These are phyloP conservation scores for Mangifera indica DNA, from an alignment of 345 rosid species.

Conservation along the genomic window DNA sequence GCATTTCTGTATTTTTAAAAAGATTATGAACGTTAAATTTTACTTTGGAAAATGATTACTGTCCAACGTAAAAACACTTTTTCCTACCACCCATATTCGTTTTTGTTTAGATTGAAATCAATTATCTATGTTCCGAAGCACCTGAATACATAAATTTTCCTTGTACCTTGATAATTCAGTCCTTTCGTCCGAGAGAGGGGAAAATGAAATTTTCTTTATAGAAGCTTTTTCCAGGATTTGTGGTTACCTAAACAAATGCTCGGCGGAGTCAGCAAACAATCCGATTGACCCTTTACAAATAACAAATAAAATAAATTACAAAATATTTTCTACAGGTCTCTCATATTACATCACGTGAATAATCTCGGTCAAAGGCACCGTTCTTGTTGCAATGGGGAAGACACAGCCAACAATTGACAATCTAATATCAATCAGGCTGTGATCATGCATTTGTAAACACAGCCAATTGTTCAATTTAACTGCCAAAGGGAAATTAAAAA, in stretches of 20 bases:
- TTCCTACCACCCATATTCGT: too few species aligned
- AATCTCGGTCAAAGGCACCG: constrained; percentile 44
- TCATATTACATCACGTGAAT: constrained; percentile 17
- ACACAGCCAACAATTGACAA: constrained; percentile 57
- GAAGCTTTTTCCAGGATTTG: constrained; percentile 18
- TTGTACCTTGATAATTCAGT: too few species aligned
- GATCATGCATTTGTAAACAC: constrained; percentile 57
- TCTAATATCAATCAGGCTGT: constrained; percentile 71
- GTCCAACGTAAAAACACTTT: too few species aligned
- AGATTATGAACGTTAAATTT: too few species aligned
- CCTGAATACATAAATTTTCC: too few species aligned
- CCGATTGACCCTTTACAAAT: constrained; percentile 28
- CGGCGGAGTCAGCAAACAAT: constrained; percentile 19
- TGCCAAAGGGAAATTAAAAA: constrained; percentile 26
- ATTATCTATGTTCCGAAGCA: too few species aligned
- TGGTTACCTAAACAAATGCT: not conserved
- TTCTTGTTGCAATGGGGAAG: constrained; percentile 55
- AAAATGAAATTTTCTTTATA: not conserved
- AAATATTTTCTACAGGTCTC: constrained; percentile 21
- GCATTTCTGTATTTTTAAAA: too few species aligned
- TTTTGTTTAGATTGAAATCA: too few species aligned
- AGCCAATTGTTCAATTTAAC: constrained; percentile 68
- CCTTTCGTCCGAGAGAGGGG: not conserved
- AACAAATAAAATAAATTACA: constrained; percentile 33
- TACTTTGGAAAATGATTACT: too few species aligned